These are phyloP conservation scores for Aspergillus cristatus DNA, from an alignment of 495 filamentous ascomycete species.

Conservation along the genomic window DNA sequence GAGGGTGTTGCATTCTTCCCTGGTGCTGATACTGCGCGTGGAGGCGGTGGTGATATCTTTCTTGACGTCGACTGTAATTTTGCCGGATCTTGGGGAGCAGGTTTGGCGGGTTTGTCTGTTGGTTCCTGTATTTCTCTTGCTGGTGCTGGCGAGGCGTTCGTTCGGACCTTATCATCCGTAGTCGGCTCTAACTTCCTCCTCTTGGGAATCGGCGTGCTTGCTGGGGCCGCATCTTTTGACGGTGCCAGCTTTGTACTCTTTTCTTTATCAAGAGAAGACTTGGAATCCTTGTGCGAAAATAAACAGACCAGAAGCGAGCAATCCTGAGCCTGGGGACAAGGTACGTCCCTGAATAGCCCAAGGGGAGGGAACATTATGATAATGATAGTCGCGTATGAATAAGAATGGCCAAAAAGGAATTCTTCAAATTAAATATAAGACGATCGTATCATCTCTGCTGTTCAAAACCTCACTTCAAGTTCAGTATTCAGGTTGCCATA, in stretches of 20 bases:
- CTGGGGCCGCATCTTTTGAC: neutral
- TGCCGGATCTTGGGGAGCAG: constrained; percentile 6
- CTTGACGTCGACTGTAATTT: constrained; percentile 18
- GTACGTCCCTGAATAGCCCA: constrained; percentile 53
- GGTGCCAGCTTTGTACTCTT: too few species aligned
- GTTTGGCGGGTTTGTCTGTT: constrained; percentile 2
- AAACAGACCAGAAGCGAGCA: constrained; percentile 52
- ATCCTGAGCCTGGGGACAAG: constrained; percentile 51
- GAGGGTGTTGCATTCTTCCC: constrained; percentile 17
- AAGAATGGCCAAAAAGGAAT: too few species aligned
- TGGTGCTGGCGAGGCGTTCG: neutral
- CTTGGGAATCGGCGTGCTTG: constrained; percentile 2
- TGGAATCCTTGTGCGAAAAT: constrained; percentile 40
- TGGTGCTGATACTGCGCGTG: constrained; percentile 10
- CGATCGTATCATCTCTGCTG: too few species aligned
- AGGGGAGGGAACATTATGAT: constrained; percentile 56
- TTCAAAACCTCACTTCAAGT: too few species aligned
- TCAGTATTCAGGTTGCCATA: too few species aligned
- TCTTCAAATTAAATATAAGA: too few species aligned
- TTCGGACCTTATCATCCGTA: constrained; percentile 1
- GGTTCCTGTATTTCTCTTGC: neutral
- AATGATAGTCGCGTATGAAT: constrained; percentile 8
- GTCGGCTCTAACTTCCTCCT: constrained; percentile 7
- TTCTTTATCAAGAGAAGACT: constrained; percentile 2
- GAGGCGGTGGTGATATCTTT: constrained; percentile 35